Evolutionary conservation across 2,329 filamentous ascomycete genomes (phyloP).

Genomic region (Colletotrichum karsti): DNA sequence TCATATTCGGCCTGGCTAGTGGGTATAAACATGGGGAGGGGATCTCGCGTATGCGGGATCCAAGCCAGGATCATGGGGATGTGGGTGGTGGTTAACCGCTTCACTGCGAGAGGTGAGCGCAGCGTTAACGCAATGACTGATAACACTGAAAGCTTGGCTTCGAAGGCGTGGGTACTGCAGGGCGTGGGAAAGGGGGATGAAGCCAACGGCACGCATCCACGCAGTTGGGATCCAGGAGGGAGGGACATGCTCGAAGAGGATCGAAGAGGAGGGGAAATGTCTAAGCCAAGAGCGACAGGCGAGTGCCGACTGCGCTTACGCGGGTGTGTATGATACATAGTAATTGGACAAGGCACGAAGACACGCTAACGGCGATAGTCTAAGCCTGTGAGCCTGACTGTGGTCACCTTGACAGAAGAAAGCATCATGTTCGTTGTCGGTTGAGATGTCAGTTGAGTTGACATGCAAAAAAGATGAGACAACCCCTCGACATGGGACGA

Average conservation of each 20-base stretch:
- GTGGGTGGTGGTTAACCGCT: slow-evolving; percentile 1
- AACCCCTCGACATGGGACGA: slow-evolving; percentile 9
- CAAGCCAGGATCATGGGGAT: slow-evolving; percentile 9
- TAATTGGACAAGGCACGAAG: not conserved
- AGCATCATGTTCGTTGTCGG: not conserved
- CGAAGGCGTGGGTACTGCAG: too few species aligned
- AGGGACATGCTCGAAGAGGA: too few species aligned
- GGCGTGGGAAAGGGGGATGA: not conserved
- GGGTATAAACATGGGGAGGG: slow-evolving; percentile 17
- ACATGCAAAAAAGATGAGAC: slow-evolving; percentile 16
- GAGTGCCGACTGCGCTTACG: slow-evolving; percentile 22
- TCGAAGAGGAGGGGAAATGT: not conserved
- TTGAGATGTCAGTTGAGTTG: slow-evolving; percentile 10
- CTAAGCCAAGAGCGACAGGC: not conserved
- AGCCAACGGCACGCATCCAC: slow-evolving; percentile 2
- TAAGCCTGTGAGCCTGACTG: not conserved
- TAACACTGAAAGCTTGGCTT: not conserved
- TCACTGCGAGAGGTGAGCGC: slow-evolving; percentile 6
- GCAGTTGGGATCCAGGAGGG: not conserved
- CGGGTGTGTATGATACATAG: slow-evolving; percentile 3
- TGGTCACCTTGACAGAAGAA: not conserved
- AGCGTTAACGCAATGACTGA: not conserved
- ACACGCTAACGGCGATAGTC: not conserved
- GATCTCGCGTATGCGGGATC: slow-evolving; percentile 28
- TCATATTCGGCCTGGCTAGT: slow-evolving; percentile 19